Evolutionary conservation across 345 rosid species (phyloP), one percentile per base, ranked within the genome.

Genomic region (Acer saccharum): DNA sequence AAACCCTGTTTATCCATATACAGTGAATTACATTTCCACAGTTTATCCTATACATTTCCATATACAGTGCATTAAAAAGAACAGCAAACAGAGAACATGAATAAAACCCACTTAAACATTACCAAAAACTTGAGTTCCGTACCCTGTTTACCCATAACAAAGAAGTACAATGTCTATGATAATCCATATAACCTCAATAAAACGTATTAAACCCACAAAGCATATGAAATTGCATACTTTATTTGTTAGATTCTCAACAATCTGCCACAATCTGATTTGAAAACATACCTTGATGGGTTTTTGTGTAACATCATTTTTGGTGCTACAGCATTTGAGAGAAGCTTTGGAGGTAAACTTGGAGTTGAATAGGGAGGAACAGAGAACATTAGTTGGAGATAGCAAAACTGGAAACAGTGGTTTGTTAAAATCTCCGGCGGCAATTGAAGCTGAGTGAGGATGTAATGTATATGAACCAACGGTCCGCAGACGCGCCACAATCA

Each of bases 301-400:
- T 54, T 83, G 79, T 52, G 81, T 64, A 78, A 71, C 64, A 66
- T 75, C 77, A 62, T 79, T 73, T 67, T 82, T 81, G 69, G 32
- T 68, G 83, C 84, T 88, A 69, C 71, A 77, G 77, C 88, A 79
- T 68, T 61, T n/a, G n/a, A n/a, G n/a, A 73, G 86, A 77, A 75
- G 82, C 74, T 52, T 35, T 68, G 78, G 27, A 25, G 27, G 27
- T 25, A 25, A 25, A 25, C 27, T 25, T 25, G 27, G 79, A 25
- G 21, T 43, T 62, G 5, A 62, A 44, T n/a, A 13, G n/a, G 65
- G 76, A 70, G 76, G 63, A 54, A 60, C 39, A 14, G 54, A 20
- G 16, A 48, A 25, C 44, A 69, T 50, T 23, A 5, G 29, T 20
- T 43, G 83, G 65, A 69, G 74, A 48, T 21, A 48, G 55, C 65